Evolutionary conservation across 78 protist genomes (phyloP).

Genomic region (Bodo saltans): DNA sequence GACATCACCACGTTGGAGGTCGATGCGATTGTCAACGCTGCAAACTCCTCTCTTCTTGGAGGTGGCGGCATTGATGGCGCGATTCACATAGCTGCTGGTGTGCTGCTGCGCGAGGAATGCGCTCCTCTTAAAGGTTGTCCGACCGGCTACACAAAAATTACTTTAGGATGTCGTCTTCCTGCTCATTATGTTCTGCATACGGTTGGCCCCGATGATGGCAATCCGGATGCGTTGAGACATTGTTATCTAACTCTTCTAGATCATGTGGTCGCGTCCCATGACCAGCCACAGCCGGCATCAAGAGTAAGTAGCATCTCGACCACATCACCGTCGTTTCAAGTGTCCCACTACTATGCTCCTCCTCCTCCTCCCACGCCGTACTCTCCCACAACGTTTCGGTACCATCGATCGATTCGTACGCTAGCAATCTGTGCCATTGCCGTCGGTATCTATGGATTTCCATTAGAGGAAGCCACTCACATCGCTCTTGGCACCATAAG

Average conservation of each 20-base stretch:
- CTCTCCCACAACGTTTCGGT: no score
- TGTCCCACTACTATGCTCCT: no score
- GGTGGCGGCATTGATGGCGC: constrained; percentile 43
- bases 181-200: constrained; percentile 48
- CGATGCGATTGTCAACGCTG: constrained; percentile 71
- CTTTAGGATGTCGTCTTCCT: constrained; percentile 45
- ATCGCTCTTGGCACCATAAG: no score
- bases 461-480: constrained; percentile 24
- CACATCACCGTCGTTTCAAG: no score
- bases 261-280: no score
- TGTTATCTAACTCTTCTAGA: constrained; percentile 21
- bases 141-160: constrained; percentile 26
- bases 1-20: constrained; percentile 49
- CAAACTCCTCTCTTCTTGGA: constrained; percentile 35
- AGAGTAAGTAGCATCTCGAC: no score
- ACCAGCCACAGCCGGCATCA: no score
- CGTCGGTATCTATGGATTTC: constrained; percentile 55
- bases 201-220: constrained; percentile 45
- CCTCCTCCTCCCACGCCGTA: no score
- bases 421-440: constrained; percentile 43
- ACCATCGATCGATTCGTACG: no score
- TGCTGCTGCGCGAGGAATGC: constrained; percentile 35
- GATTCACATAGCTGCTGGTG: constrained; percentile 58
- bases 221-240: neutral
- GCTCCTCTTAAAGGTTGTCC: neutral